Conservation (phyloP, 352 stramenopile genomes). For the Globisporangium camurandrum region DNA sequence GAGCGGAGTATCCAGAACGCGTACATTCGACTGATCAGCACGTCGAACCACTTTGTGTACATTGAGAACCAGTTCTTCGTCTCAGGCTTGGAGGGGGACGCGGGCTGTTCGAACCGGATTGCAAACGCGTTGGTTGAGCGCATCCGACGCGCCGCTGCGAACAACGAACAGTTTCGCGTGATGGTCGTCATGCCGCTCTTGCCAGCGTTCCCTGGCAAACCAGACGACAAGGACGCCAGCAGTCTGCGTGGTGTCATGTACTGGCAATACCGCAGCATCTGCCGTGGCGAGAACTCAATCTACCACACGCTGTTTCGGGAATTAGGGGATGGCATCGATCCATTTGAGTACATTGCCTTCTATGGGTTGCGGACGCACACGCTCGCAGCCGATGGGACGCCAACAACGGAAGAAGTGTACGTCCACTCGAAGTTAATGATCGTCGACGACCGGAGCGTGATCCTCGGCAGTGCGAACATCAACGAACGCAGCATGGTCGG, state of each 20-base stretch:
- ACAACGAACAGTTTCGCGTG: constrained; percentile 79
- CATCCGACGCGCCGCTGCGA: constrained; percentile 65
- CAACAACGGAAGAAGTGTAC: constrained; percentile 75
- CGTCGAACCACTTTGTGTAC: constrained; percentile 87
- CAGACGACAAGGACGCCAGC: constrained; percentile 71
- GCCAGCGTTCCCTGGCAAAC: constrained; percentile 74
- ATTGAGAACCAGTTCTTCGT: constrained; percentile 91
- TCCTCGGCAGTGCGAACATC: constrained; percentile 84
- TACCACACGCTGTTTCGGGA: constrained; percentile 77
- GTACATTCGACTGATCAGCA: constrained; percentile 84
- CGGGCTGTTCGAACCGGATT: constrained; percentile 72
- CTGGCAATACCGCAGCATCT: constrained; percentile 86
- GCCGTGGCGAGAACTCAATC: constrained; percentile 71
- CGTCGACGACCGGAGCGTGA: constrained; percentile 68
- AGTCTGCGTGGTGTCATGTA: constrained; percentile 82
- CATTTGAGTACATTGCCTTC: constrained; percentile 86
- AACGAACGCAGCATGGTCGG: constrained; percentile 86
- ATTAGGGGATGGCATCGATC: constrained; percentile 49
- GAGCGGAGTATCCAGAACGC: constrained; percentile 88
- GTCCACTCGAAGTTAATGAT: constrained; percentile 91
- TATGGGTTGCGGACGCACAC: constrained; percentile 70
- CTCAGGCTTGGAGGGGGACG: constrained; percentile 81
- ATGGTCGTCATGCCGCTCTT: constrained; percentile 82
- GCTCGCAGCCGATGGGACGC: constrained; percentile 18
- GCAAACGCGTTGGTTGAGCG: constrained; percentile 71